These are phyloP conservation scores for Plasmopara viticola DNA, from an alignment of 352 stramenopile species.

Conservation along the genomic window DNA sequence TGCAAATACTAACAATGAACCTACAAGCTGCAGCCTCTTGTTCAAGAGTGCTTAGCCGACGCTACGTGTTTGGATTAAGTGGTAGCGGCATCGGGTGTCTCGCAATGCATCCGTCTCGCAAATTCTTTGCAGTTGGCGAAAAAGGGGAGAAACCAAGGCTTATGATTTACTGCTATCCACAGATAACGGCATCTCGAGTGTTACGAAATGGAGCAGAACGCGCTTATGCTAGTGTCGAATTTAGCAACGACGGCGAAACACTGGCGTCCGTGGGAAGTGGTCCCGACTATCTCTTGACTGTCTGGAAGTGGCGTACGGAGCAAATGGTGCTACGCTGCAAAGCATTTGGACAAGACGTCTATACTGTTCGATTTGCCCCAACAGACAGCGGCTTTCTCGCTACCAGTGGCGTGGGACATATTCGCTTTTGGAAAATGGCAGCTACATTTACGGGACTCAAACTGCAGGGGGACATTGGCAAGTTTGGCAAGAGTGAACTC, in stretches of 20 bases:
- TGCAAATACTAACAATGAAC: conserved; percentile 56
- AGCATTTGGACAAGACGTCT: conserved; percentile 93
- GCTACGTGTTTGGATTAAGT: conserved; percentile 66
- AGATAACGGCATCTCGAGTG: conserved; percentile 53
- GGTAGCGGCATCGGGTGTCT: conserved; percentile 60
- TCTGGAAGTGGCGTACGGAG: conserved; percentile 91
- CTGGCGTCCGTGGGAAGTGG: conserved; percentile 82
- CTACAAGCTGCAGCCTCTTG: conserved; percentile 13
- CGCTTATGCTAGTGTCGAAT: conserved; percentile 68
- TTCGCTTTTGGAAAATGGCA: conserved; percentile 95
- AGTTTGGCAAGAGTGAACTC: conserved; percentile 93
- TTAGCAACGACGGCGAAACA: conserved; percentile 78
- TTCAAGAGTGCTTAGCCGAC: conserved; percentile 25
- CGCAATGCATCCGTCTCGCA: conserved; percentile 56
- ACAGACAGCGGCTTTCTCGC: conserved; percentile 86
- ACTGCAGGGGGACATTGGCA: conserved; percentile 93
- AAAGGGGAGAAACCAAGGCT: conserved; percentile 86
- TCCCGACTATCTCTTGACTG: conserved; percentile 89
- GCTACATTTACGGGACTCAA: conserved; percentile 95
- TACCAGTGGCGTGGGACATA: conserved; percentile 90
- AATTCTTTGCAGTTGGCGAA: conserved; percentile 84
- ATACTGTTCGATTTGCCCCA: conserved; percentile 86
- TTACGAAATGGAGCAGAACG: conserved; percentile 80
- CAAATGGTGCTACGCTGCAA: conserved; percentile 89
- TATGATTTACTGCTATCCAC: conserved; percentile 84